Conservation (phyloP, 2,329 filamentous ascomycete genomes). For the Nemania sp. region DNA sequence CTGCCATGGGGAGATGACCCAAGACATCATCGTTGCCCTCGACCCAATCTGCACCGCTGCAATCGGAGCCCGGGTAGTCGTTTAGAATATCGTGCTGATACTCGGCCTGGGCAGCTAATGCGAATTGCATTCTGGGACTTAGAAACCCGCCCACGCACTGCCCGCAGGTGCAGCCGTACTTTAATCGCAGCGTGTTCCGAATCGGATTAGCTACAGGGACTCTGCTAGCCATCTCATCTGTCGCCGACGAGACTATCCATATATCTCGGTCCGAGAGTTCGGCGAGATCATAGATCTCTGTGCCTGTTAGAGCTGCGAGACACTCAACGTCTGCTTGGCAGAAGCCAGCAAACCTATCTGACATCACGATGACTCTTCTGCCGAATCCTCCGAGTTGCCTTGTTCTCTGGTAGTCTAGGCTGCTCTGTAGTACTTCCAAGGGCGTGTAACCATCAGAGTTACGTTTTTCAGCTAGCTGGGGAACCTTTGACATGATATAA, state of each 20-base stretch:
- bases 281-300: conserved; percentile 17
- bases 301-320: conserved; percentile 32
- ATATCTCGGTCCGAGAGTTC: conserved; percentile 13
- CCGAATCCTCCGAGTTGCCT: conserved; percentile 8
- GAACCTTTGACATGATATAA: conserved; percentile 12
- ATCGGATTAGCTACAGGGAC: neutral
- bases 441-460: conserved; percentile 42
- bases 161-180: conserved; percentile 45
- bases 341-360: conserved; percentile 42
- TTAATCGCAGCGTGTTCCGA: conserved; percentile 33
- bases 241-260: conserved; percentile 6
- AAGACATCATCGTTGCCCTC: neutral
- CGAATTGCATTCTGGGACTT: conserved; percentile 42
- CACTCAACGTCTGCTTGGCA: conserved; percentile 33
- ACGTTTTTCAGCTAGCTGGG: conserved; percentile 17
- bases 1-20: neutral
- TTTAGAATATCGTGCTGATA: conserved; percentile 31
- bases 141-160: conserved; percentile 43
- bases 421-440: conserved; percentile 36
- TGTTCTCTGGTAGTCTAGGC: conserved; percentile 38
- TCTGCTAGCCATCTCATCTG: conserved; percentile 4
- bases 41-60: neutral
- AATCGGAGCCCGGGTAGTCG: neutral
- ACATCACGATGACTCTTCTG: conserved; percentile 17
- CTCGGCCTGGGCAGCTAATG: conserved; percentile 37